A percentile compares a stretch with the other conserved stretches of the same genome.
Conservation (phyloP, 176 grass and related monocot species). For the Triticum monococcum region DNA sequence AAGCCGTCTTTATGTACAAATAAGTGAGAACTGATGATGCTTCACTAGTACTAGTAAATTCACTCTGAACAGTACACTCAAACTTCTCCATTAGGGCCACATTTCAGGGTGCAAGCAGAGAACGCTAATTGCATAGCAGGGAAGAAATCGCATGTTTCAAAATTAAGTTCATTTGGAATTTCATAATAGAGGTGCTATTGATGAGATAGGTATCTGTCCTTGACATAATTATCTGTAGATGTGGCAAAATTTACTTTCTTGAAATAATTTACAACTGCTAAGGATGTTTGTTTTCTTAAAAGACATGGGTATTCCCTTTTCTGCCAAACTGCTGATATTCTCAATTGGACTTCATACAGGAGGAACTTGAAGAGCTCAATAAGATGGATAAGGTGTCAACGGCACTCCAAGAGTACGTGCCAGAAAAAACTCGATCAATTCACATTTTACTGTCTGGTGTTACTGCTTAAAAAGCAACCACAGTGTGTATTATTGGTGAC, state of each 20-base stretch:
- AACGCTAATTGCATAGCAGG: not conserved
- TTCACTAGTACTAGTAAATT: not conserved
- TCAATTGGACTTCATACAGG: slow-evolving; percentile 39
- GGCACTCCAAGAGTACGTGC: slow-evolving; percentile 64
- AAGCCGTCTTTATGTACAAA: not conserved
- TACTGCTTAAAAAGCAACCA: slow-evolving; percentile 14
- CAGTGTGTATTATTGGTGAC: not conserved
- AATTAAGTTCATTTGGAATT: not conserved
- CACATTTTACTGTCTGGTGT: not conserved
- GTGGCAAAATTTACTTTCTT: not conserved
- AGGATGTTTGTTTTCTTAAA: not conserved
- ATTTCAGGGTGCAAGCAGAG: not conserved
- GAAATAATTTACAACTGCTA: too few relatives aligned
- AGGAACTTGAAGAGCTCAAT: slow-evolving; percentile 70
- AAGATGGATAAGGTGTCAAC: slow-evolving; percentile 71
- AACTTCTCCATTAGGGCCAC: not conserved
- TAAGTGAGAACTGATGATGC: not conserved
- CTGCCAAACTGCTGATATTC: not conserved
- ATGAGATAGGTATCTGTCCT: not conserved
- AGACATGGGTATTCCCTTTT: not conserved
- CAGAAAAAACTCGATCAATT: not conserved
- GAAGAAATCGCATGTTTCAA: not conserved
- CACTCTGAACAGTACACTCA: not conserved
- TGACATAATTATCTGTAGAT: not conserved
- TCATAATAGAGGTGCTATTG: not conserved